Evolutionary conservation across 495 filamentous ascomycete species (phyloP).

Genomic region (Parathielavia appendiculata): DNA sequence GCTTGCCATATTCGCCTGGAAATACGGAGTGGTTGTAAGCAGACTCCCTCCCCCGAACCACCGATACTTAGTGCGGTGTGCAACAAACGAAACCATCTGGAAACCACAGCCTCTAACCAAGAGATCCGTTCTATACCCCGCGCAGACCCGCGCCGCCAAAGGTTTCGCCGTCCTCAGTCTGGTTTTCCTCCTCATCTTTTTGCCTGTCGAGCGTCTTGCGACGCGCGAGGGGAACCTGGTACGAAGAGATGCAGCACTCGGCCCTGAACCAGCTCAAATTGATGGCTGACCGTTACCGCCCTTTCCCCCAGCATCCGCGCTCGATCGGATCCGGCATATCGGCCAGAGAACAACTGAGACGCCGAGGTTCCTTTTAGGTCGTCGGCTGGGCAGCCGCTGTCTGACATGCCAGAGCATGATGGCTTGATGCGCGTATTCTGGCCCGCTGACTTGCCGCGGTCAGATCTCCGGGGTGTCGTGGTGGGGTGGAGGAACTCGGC

Average conservation of each 20-base stretch:
- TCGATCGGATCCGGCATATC: slow-evolving; percentile 78
- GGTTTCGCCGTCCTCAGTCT: slow-evolving; percentile 40
- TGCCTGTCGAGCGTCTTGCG: slow-evolving; percentile 46
- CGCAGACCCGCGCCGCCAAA: slow-evolving; percentile 41
- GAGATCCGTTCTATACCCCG: slow-evolving; percentile 4
- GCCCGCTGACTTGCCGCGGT: slow-evolving; percentile 79
- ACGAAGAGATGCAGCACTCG: slow-evolving; percentile 19
- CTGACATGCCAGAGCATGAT: slow-evolving; percentile 86
- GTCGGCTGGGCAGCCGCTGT: slow-evolving; percentile 26
- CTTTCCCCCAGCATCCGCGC: slow-evolving; percentile 67
- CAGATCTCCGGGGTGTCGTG: slow-evolving; percentile 70
- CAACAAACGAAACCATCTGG: not conserved
- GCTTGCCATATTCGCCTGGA: slow-evolving; percentile 93
- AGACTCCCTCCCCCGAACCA: not conserved
- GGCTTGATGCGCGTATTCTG: slow-evolving; percentile 96
- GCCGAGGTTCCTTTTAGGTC: slow-evolving; percentile 85
- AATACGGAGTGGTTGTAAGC: slow-evolving; percentile 94
- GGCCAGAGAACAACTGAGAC: slow-evolving; percentile 88
- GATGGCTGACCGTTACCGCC: slow-evolving; percentile 21
- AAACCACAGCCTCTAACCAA: not conserved
- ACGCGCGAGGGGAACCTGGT: slow-evolving; percentile 43
- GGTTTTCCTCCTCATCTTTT: slow-evolving; percentile 40
- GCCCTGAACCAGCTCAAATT: slow-evolving; percentile 3
- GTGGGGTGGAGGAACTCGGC: slow-evolving; percentile 95
- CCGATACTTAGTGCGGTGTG: not conserved